These are phyloP conservation scores for Hortiboletus campestris DNA, from an alignment of 768 basidiomycete species.

Conservation along the genomic window DNA sequence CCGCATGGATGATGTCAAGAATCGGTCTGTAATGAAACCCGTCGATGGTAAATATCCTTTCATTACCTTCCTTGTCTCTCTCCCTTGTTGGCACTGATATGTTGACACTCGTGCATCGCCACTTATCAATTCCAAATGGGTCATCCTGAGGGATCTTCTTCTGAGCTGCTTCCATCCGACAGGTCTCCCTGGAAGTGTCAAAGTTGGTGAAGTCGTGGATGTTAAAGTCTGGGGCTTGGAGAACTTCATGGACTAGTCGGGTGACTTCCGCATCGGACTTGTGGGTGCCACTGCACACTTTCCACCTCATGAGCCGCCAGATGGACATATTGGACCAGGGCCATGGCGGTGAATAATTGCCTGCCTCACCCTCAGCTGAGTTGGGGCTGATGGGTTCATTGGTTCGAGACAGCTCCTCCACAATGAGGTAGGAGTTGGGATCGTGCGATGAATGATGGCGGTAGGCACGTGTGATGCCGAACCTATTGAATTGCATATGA, in stretches of 20 bases:
- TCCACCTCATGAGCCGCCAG: background rate
- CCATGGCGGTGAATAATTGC: background rate
- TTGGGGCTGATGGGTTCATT: background rate
- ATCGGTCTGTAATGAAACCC: slow-evolving; percentile 19
- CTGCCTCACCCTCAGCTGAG: background rate
- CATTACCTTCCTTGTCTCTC: background rate
- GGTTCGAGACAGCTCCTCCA: background rate
- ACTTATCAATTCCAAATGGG: background rate
- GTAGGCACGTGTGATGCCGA: too few relatives aligned
- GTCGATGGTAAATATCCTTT: background rate
- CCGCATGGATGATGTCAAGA: slow-evolving; percentile 4
- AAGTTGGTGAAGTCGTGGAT: background rate
- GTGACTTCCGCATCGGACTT: background rate
- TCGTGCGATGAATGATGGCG: too few relatives aligned
- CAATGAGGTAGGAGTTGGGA: too few relatives aligned
- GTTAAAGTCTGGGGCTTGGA: background rate
- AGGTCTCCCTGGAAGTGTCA: background rate
- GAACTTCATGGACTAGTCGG: background rate
- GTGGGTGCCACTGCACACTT: background rate
- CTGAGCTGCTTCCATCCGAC: background rate
- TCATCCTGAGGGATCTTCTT: background rate
- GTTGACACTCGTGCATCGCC: background rate
- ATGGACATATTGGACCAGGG: background rate
- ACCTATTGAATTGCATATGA: background rate
- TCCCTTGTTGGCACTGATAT: background rate